Evolutionary conservation across 73 alveolate species (phyloP).

Genomic region (Paraurostyla sp.): DNA sequence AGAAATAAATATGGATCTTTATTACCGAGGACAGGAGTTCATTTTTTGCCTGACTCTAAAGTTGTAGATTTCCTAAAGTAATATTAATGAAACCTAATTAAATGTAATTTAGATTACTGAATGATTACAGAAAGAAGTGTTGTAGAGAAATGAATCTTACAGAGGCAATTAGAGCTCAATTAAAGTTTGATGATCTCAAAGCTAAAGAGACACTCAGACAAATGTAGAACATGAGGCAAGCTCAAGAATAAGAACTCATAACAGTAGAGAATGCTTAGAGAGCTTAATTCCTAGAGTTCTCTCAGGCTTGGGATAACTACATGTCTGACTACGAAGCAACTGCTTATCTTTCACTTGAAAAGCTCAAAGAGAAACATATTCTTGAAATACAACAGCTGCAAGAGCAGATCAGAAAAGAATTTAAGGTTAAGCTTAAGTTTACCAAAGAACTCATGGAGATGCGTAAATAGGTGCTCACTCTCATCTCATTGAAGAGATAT

Average conservation of each 20-base stretch:
- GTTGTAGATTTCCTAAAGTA: conserved; percentile 72
- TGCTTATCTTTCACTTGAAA: conserved; percentile 82
- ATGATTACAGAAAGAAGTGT: conserved; percentile 77
- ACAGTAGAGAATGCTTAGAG: conserved; percentile 87
- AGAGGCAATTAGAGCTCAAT: conserved; percentile 83
- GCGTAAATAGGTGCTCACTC: conserved; percentile 73
- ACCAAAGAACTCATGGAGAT: conserved; percentile 83
- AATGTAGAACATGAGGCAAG: conserved; percentile 76
- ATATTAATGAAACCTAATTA: neutral
- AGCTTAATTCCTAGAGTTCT: conserved; percentile 83
- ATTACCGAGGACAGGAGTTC: conserved; percentile 70
- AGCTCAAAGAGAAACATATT: conserved; percentile 81
- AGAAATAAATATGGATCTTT: conserved; percentile 61
- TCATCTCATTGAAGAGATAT: conserved; percentile 67
- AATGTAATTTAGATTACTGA: conserved; percentile 41
- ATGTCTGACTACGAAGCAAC: conserved; percentile 88
- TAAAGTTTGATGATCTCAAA: conserved; percentile 78
- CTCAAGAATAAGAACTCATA: conserved; percentile 77
- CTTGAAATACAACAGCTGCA: conserved; percentile 82
- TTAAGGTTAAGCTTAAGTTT: conserved; percentile 73
- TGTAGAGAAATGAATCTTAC: conserved; percentile 70
- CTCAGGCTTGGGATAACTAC: conserved; percentile 90
- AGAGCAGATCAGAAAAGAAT: conserved; percentile 72
- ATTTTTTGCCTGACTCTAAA: conserved; percentile 74
- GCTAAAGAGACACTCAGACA: conserved; percentile 80